Percentiles rank a stretch among this genome's conserved stretches.
Conservation (phyloP, 176 grass and related monocot genomes). For the Otatea glauca region DNA sequence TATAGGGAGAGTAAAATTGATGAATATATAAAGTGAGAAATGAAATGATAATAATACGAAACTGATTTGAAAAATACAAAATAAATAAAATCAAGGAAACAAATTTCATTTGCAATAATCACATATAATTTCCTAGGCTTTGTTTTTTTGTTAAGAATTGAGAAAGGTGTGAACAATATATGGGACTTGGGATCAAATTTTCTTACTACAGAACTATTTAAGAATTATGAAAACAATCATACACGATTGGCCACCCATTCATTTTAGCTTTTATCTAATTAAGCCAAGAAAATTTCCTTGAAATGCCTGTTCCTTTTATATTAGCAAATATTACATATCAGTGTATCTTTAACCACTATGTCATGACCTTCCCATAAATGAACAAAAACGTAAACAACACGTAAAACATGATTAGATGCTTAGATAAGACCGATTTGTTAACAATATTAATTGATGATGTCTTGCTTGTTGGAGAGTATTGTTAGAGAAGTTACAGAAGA, state of each 20-base stretch:
- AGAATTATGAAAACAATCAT: background rate
- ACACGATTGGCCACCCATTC: background rate
- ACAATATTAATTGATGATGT: conserved; percentile 20
- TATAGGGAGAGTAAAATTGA: background rate
- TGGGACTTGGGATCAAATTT: too few species aligned
- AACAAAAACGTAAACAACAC: conserved; percentile 19
- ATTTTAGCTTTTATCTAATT: background rate
- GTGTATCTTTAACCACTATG: background rate
- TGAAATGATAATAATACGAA: background rate
- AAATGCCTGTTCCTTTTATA: background rate
- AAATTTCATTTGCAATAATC: too few species aligned
- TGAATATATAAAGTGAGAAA: background rate
- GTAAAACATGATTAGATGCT: conserved; percentile 4
- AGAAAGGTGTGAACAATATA: too few species aligned
- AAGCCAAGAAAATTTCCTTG: background rate
- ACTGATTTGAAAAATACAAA: background rate
- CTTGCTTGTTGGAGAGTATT: conserved; percentile 48
- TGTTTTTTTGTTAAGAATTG: too few species aligned
- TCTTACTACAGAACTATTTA: background rate
- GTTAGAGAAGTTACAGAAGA: conserved; percentile 54
- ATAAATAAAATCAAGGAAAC: too few species aligned
- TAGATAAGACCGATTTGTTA: conserved; percentile 23
- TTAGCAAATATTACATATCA: background rate
- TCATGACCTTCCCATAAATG: background rate
- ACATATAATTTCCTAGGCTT: too few species aligned